Base-by-base conservation (phyloP, 2,329 filamentous ascomycete genomes). In the Neoscytalidium dimidiatum region DNA sequence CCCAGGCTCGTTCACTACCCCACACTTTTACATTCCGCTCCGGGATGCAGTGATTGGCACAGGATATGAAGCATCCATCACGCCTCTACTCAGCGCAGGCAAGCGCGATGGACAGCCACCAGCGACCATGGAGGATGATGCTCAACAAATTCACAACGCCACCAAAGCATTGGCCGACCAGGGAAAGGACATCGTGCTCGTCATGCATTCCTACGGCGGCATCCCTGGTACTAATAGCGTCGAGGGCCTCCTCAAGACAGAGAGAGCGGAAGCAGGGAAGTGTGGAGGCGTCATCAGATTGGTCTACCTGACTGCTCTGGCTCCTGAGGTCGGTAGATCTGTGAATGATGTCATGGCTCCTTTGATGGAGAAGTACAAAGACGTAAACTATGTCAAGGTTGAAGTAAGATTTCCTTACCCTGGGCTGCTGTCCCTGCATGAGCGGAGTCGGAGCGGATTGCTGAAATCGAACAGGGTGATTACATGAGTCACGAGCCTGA, bases 181-280 rank as follows among this genome's bases (percentile, higher is more conserved):
- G 43, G 76, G 72, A 9, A 75, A 76, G 61, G 56, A 79, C 65
- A 73, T 73, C 65, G 74, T 66, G 56, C 66, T 69, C 66, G 71
- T 69, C 56, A 75, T 66, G 69, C 77, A 74, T 72, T 81, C 75
- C 64, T 80, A 69, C 69, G 75, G 66, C 69, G 80, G 69, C 52
- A 70, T 70, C 67, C 72, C 72, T 0, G 70, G 70, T 5, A 73
- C 70, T 8, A 68, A 78, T 52, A 68, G 66, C 31, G 49, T 72
- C 8, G 72, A 77, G 58, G 72, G 73, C 1, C 23, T 77, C 8
- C 68, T 67, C 1, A 71, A 72, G 49, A 68, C 68, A 43, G 74
- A 74, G 33, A 68, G 72, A 28, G 63, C 67, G 48, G 62, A 64
- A 52, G 63, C 70, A 35, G 74, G 75, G 0, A 73, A 74, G 62